These are phyloP conservation scores for Rhodotorula sp. DNA, from an alignment of 1,284 basidiomycete genomes.

Conservation along the genomic window DNA sequence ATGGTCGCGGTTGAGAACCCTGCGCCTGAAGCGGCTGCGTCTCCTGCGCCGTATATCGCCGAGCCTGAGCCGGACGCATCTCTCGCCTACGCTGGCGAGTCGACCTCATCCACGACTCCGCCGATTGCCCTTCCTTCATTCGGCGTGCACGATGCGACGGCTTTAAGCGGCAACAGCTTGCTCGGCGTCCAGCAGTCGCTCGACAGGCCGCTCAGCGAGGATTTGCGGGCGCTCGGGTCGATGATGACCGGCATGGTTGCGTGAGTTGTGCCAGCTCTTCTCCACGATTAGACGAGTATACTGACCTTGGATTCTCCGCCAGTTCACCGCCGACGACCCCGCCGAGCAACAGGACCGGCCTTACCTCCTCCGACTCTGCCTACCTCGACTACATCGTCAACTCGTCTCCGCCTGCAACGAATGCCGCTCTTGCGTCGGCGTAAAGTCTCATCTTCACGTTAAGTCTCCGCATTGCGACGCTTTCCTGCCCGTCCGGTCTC, in stretches of 20 bases:
- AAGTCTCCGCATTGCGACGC: no score
- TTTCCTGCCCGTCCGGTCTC: no score
- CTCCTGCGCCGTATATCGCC: background rate
- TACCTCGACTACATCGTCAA: no score
- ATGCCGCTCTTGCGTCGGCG: no score
- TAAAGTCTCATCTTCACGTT: no score
- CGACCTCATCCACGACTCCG: background rate
- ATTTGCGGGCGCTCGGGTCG: constrained; percentile 14
- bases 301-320: no score
- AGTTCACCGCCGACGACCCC: constrained; percentile 9
- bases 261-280: constrained; percentile 1
- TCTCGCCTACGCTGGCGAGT: constrained; percentile 4
- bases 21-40: no score
- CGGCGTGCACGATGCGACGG: no score
- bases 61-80: constrained; percentile 4
- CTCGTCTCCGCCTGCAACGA: no score
- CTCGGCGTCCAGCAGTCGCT: background rate
- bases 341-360: background rate
- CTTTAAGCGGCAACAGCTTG: background rate
- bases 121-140: background rate
- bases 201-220: constrained; percentile 11
- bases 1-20: no score
- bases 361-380: no score
- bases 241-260: constrained; percentile 15
- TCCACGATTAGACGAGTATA: background rate